Base-by-base conservation (phyloP, 2,329 filamentous ascomycete genomes). In the Simplicillium aogashimaense region DNA sequence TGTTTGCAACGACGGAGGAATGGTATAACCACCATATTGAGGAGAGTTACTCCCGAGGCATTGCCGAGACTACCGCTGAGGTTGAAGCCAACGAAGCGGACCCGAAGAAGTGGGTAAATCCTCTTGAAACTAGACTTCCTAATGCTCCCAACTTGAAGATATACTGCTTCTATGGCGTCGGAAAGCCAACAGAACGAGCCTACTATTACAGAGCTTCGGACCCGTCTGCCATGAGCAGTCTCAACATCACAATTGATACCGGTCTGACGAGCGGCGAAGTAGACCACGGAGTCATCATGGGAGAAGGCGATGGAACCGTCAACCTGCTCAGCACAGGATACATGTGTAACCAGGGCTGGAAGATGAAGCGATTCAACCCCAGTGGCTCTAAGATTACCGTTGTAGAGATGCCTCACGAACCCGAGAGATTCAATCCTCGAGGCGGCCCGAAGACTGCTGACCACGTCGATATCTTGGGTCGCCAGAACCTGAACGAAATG, bases 331-430 rank as follows among this genome's bases (percentile, higher is more conserved):
- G 85, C 50, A 78, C 80, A 1, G 92, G 90, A 2, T 98, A 97
- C 59, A 97, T 98, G 92, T 98, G 92, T 60, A 83, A 87, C 50
- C 87, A 83, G 52, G 92, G 92, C 3, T 98, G 92, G 92, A 80
- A 81, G 43, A 84, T 95, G 61, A 88, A 87, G 61, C 76, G 92
- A 29, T 98, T 94, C 59, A 98, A 98, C 53, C 92, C 92, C 0
- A 83, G 87, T 0, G 81, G 82, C 2, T 74, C 82, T 28, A 78
- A 87, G 52, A 68, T 98, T 46, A 94, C 80, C 32, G 85, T 89
- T 1, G 88, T 83, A 45, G 92, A 98, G 66, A 98, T 98, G 92
- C 85, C 82, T 1, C 92, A 98, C 56, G 89, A 97, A 54, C 92
- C 92, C 1, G 90, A 95, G 51, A 69, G 86, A 14, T 98, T 95